Base-by-base conservation (phyloP, 169 alveolate species). In the Gregarina niphandrodes region DNA sequence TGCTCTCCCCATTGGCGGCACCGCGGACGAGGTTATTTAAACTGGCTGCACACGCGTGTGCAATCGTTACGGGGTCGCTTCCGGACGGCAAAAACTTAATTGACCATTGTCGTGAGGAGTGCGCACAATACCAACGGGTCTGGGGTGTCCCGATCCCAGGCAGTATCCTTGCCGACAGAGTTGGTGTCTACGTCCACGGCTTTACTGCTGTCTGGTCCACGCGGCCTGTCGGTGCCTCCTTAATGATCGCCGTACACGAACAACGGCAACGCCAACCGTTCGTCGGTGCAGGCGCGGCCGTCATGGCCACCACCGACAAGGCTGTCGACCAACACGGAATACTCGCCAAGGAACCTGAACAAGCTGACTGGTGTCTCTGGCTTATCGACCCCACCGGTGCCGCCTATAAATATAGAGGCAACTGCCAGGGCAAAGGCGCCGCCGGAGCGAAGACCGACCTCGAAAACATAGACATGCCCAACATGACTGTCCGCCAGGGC, bases 381-480 rank as follows among this genome's bases (percentile, higher is more conserved):
- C n/a, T n/a, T n/a, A 26, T 26, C 9, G 32, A 26, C n/a, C n/a
- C 32, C 9, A n/a, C 32, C 9, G 32, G 32, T 9, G n/a, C 32
- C n/a, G 9, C 13, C n/a, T 26, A 71, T 56, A 77, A 78, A 60
- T 85, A 85, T 62, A 59, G 54, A 24, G 91, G 88, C 9, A 75
- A 80, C 60, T 87, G 91, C 31, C 53, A 69, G 21, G 96, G 96
- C 15, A 83, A 83, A 55, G 89, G 91, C 39, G 77, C 78, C 46
- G 84, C 78, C 49, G 45, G 70, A 39, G 87, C 82, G 12, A 80
- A 79, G 62, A 80, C 88, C 12, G 93, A 84, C 51, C 44, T 85
- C 15, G 96, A 83, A 48, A 85, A 72, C 40, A 34, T 62, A 6
- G 35, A 61, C 36, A 53, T 44, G 12, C 49, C 38, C 18, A 36